Evolutionary conservation across 345 rosid genomes (phyloP).

Genomic region (Combretum micranthum): DNA sequence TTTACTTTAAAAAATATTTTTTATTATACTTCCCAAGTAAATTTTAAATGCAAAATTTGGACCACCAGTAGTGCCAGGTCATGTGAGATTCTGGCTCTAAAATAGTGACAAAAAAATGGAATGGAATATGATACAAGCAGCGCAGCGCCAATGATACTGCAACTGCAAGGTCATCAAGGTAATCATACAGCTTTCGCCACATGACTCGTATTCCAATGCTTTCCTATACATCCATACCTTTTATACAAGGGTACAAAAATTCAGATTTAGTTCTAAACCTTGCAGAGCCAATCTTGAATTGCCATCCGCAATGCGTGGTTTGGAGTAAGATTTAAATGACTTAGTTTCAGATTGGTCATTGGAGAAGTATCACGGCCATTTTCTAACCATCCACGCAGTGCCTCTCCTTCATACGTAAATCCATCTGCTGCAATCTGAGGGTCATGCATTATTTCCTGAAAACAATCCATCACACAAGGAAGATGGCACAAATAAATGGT

Average conservation of each 20-base stretch:
- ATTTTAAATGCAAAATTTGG: no score
- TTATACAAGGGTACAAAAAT: conserved; percentile 2
- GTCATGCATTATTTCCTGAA: conserved; percentile 75
- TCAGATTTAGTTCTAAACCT: conserved; percentile 19
- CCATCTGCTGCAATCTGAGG: conserved; percentile 80
- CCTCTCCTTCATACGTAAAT: conserved; percentile 64
- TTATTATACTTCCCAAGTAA: no score
- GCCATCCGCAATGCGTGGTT: conserved; percentile 54
- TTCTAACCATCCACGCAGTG: conserved; percentile 50
- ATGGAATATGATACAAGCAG: no score
- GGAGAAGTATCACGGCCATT: conserved; percentile 59
- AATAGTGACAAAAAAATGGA: no score
- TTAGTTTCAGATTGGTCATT: conserved; percentile 61
- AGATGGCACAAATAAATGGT: not conserved
- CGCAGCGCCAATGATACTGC: no score
- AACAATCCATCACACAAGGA: conserved; percentile 6
- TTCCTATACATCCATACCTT: no score
- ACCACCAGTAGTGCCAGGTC: no score
- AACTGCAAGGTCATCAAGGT: no score
- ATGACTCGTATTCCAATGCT: no score
- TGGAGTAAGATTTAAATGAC: conserved; percentile 50
- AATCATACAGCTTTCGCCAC: no score
- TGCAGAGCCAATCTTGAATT: conserved; percentile 78
- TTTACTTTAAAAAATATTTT: no score
- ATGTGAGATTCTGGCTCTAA: no score